A percentile compares a stretch with the other conserved stretches of the same genome.
Conservation (phyloP, 2,329 filamentous ascomycete species). For the Geosmithia morbida region DNA sequence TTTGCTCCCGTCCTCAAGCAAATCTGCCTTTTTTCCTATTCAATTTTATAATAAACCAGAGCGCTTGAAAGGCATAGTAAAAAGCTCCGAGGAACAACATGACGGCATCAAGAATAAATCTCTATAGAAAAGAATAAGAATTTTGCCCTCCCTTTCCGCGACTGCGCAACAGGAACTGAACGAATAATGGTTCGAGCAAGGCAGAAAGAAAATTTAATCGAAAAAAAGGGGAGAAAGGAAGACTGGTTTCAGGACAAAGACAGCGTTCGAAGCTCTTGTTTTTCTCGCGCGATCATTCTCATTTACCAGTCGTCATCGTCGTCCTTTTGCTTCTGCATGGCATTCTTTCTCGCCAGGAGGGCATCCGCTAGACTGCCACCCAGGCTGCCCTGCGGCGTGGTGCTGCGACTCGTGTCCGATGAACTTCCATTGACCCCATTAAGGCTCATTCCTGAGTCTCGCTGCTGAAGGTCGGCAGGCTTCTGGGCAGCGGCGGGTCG, state of each 20-base stretch:
- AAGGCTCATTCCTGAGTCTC: slow-evolving; percentile 57
- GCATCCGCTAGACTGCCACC: slow-evolving; percentile 66
- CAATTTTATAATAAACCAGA: background rate
- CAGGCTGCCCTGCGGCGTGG: slow-evolving; percentile 56
- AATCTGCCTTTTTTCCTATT: background rate
- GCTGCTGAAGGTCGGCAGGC: slow-evolving; percentile 50
- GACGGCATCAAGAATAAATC: background rate
- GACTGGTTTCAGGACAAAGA: slow-evolving; percentile 1
- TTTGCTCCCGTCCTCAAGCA: background rate
- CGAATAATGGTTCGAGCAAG: background rate
- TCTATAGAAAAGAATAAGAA: background rate
- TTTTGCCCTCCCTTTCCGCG: background rate
- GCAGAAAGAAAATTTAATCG: background rate
- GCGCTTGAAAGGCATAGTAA: background rate
- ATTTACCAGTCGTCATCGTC: slow-evolving; percentile 57
- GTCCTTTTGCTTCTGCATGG: slow-evolving; percentile 56
- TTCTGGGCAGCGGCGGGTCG: slow-evolving; percentile 61
- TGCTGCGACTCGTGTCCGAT: slow-evolving; percentile 50
- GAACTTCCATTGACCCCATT: slow-evolving; percentile 28
- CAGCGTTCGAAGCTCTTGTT: slow-evolving; percentile 2
- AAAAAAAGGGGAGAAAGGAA: slow-evolving; percentile 3
- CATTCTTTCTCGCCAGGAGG: slow-evolving; percentile 60
- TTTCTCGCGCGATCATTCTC: slow-evolving; percentile 4
- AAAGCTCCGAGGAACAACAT: background rate
- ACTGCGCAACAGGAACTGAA: background rate